Evolutionary conservation across 768 basidiomycete genomes (phyloP), one percentile per base, ranked within the genome.

Genomic region (Artomyces pyxidatus): DNA sequence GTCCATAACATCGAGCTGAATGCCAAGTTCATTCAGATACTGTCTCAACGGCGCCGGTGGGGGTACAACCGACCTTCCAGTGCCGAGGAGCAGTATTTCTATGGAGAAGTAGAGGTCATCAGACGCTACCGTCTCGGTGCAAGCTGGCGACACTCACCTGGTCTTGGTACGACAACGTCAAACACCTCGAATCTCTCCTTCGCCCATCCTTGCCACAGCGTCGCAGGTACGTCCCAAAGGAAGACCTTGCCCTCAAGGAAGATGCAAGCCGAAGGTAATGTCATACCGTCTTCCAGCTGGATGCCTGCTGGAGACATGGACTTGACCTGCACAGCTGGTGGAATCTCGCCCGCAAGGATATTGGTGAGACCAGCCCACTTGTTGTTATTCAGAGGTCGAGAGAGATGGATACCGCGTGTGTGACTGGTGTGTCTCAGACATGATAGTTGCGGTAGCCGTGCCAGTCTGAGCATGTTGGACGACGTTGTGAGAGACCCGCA

Each of bases 61-160:
- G 45, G 83, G 83, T 4, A 81, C 67, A 19, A 85, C 74, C 6
- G 72, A 74, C 54, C 72, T 74, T 0, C 95, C 95, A 1, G 95
- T 96, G 0, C 95, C 95, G 12, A 99, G 70, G 2, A 98, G 64
- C 26, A 98, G 66, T 32, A 99, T 89, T 63, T 99, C 95, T 97
- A 51, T 32, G 4, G 6, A 17, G 35, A 25, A 12, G 27, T 30
- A 32, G 17, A 1, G 21, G 23, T 22, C 27, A n/a, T 45, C 16
- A 38, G 32, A 22, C 11, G 30, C 29, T 8, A 32, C n/a, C 4
- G 25, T 12, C 14, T 6, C 22, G 4, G 1, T 2, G 14, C n/a
- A 8, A 6, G 43, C 1, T 16, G 6, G 22, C 10, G 11, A 22
- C 11, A 66, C 81, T 52, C 51, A 92, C 94, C 95, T 40, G 95